Base-by-base conservation (phyloP, 2,329 filamentous ascomycete species). In the Scedosporium apiospermum region DNA sequence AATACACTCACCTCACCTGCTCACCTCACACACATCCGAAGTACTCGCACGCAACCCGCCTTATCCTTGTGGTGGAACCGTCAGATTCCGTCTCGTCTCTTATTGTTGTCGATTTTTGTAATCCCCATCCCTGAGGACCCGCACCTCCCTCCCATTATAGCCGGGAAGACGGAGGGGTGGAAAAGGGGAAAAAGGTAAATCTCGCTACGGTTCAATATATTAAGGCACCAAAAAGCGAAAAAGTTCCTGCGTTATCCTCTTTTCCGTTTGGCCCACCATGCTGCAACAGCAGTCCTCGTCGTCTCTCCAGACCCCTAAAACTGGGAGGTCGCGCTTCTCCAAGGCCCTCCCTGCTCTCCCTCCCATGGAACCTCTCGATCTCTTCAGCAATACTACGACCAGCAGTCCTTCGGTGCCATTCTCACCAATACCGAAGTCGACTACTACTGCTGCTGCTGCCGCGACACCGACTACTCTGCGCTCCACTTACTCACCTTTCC, bases 341-440 rank as follows among this genome's bases (percentile, higher is more conserved):
- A 85, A 85, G 73, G 82, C 81, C 41, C 74, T 85, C 66, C 82
- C 82, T 41, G 74, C 76, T 62, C 79, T 80, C 68, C 80, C 82
- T 61, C 72, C 76, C 68, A 62, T 64, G 68, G 58, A 66, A 66
- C 61, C 67, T 65, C 61, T 58, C 38, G 60, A 46, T 6, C 49
- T 55, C 60, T 57, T 44, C 26, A 34, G 49, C 51, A 55, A 55
- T 27, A 10, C 27, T n/a, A 41, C 38, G 18, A 16, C 10, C 49
- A 38, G 55, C 12, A 49, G n/a, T 12, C 18, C 34, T 23, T 21
- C 30, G 18, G 21, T 27, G 9, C 58, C 58, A 18, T 14, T 26
- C 30, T n/a, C 57, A 9, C 57, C 57, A 16, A 26, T 42, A 34
- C 57, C 57, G 57, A 58, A 18, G 14, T 21, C 34, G 34, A 38